Base-by-base conservation (phyloP, 148 eudicot species). In the Polygonum maritimum region DNA sequence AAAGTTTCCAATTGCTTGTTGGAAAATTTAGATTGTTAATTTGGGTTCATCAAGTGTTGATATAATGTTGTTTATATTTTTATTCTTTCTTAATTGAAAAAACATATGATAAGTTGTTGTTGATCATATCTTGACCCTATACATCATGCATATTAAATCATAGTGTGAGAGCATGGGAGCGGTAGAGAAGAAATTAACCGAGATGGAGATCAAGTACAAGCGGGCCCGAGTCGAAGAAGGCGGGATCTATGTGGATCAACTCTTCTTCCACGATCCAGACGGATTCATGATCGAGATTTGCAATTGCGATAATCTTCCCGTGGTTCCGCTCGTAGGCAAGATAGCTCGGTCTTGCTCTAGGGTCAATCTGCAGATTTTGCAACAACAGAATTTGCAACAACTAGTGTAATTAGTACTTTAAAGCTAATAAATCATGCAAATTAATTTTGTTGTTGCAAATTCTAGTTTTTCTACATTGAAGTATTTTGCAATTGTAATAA, bases 271-370 rank as follows among this genome's bases (percentile, higher is more conserved):
- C 18, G 97, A 92, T 47, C 97, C 97, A 0, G 96, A 92, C 36
- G 96, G 93, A 7, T 92, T 92, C 91, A 92, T 92, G 97, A 83
- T 92, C 62, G 97, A 92, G 80, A 90, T 92, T 2, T 92, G 97
- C 85, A 86, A 92, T 73, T 90, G 97, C 48, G 93, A 92, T 12
- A 87, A 90, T 78, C 83, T 92, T 3, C 97, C 97, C 14, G 82
- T 92, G 10, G 38, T 92, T 40, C 96, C 97, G 0, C 77, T 92
- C 0, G 84, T 82, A n/a, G 91, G 89, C 39, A 90, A 85, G 47
- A 79, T 86, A 80, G 85, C 70, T 7, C 84, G 93, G 6, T 86
- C 96, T 0, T 92, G 97, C 73, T 90, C 93, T 0, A 83, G 84
- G 7, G 55, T 86, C 9, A 92, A 87, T 65, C 73, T 89, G 5